A percentile compares a stretch with the other conserved stretches of the same genome.
These are phyloP conservation scores for Apium graveolens DNA, from an alignment of 129 eudicot species.

Conservation along the genomic window DNA sequence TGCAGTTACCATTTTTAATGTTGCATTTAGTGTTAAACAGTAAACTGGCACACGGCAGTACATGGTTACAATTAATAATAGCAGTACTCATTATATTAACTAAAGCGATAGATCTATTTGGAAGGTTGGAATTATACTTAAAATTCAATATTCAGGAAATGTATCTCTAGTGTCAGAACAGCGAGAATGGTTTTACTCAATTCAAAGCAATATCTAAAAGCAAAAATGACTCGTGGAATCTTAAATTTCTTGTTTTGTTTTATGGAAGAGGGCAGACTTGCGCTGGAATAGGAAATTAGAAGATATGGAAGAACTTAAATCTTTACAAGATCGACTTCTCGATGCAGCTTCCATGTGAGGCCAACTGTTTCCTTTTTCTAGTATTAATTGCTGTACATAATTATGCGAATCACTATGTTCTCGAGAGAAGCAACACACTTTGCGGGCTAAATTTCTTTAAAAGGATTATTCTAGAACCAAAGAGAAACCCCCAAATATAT, in stretches of 20 bases:
- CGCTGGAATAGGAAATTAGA: constrained; percentile 93
- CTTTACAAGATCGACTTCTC: constrained; percentile 77
- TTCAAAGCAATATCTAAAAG: neutral
- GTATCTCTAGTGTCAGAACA: neutral
- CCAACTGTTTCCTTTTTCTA: neutral
- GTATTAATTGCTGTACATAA: neutral
- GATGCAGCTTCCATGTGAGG: constrained; percentile 83
- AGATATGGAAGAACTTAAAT: constrained; percentile 83
- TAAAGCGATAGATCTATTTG: neutral
- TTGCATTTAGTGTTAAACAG: neutral
- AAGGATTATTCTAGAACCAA: neutral
- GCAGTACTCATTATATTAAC: neutral
- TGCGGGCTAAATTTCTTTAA: neutral
- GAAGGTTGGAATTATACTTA: neutral
- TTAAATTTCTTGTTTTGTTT: neutral
- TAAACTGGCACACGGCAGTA: neutral
- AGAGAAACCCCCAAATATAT: neutral
- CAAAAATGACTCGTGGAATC: neutral
- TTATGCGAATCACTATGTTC: neutral
- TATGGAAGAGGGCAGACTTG: constrained; percentile 73
- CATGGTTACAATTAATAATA: neutral
- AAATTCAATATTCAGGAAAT: neutral
- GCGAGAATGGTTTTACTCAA: neutral
- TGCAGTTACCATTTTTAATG: neutral
- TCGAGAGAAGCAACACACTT: neutral